Conservation (phyloP, 2,329 filamentous ascomycete species). For the Fusarium napiforme region DNA sequence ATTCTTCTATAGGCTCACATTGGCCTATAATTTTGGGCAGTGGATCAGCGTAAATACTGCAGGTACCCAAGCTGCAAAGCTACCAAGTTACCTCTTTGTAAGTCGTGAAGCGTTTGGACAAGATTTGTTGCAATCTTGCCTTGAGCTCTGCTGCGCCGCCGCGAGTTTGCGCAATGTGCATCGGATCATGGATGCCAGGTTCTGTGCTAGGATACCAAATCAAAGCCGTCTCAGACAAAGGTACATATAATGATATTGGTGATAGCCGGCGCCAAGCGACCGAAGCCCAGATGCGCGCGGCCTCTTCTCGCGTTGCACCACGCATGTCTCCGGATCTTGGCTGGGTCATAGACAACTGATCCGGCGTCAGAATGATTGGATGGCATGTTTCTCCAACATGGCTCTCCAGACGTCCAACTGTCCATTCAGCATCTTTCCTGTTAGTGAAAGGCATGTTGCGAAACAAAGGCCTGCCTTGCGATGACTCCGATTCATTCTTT, state of each 20-base stretch:
- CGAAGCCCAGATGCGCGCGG: constrained; percentile 20
- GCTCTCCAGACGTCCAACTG: constrained; percentile 6
- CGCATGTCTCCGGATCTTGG: constrained; percentile 38
- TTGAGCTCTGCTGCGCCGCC: constrained; percentile 3
- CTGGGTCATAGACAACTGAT: constrained; percentile 36
- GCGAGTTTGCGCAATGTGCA: not conserved
- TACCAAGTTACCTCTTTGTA: not conserved
- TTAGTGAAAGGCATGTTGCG: constrained; percentile 10
- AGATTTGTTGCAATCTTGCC: constrained; percentile 1
- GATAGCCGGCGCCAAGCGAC: constrained; percentile 33
- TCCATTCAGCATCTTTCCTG: constrained; percentile 7
- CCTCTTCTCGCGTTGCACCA: constrained; percentile 38
- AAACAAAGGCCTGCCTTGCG: constrained; percentile 27
- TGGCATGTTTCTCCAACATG: constrained; percentile 1
- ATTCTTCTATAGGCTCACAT: constrained; percentile 17
- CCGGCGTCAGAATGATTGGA: constrained; percentile 33
- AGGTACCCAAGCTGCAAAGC: constrained; percentile 12
- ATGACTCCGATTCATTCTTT: constrained; percentile 11
- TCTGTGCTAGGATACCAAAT: constrained; percentile 10
- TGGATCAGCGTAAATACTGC: constrained; percentile 27
- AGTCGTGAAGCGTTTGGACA: constrained; percentile 1
- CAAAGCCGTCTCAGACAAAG: constrained; percentile 16
- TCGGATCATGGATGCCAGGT: not conserved
- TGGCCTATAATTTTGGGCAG: not conserved
- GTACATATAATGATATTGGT: constrained; percentile 27